Percentiles rank a stretch among this genome's conserved stretches.
These are phyloP conservation scores for Penicillium riverlandense DNA, from an alignment of 495 filamentous ascomycete species.

Conservation along the genomic window DNA sequence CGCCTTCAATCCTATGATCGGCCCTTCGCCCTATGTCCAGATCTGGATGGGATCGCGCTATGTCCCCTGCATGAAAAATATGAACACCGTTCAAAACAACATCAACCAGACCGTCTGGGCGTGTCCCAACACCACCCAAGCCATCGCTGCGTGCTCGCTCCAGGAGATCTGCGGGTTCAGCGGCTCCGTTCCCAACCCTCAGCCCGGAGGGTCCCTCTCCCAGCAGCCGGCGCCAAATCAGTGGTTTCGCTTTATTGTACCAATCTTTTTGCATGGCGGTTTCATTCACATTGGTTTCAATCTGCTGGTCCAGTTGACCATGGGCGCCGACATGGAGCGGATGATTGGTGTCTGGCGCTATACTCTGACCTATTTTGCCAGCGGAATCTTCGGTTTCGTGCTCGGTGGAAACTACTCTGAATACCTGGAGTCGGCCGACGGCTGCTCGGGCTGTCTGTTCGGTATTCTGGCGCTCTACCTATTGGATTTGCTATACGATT, in stretches of 20 bases:
- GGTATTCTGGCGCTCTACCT: conserved; percentile 83
- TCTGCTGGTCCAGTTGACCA: conserved; percentile 76
- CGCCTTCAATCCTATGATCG: conserved; percentile 92
- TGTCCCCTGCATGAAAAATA: conserved; percentile 88
- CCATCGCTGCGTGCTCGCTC: conserved; percentile 55
- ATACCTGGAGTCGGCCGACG: conserved; percentile 69
- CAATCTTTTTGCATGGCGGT: conserved; percentile 92
- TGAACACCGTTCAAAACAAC: conserved; percentile 54
- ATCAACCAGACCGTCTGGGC: conserved; percentile 51
- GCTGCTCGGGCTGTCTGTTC: conserved; percentile 84
- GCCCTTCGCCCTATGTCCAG: conserved; percentile 78
- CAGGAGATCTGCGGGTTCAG: conserved; percentile 75
- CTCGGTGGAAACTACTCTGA: conserved; percentile 90
- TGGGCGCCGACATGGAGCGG: conserved; percentile 86
- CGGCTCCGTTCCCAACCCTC: conserved; percentile 56
- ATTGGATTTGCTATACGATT: conserved; percentile 88
- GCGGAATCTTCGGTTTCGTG: conserved; percentile 94
- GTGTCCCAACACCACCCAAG: conserved; percentile 69
- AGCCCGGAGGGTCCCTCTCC: conserved; percentile 26
- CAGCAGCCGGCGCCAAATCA: conserved; percentile 65
- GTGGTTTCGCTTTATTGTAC: conserved; percentile 93
- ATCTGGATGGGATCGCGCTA: conserved; percentile 97
- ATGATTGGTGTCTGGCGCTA: conserved; percentile 82
- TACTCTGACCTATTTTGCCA: conserved; percentile 76
- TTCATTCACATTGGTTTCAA: conserved; percentile 95